Percentiles rank a stretch among this genome's conserved stretches.
Evolutionary conservation across 2,329 filamentous ascomycete genomes (phyloP).

Genomic region (Ophiocordyceps camponoti-saundersi): DNA sequence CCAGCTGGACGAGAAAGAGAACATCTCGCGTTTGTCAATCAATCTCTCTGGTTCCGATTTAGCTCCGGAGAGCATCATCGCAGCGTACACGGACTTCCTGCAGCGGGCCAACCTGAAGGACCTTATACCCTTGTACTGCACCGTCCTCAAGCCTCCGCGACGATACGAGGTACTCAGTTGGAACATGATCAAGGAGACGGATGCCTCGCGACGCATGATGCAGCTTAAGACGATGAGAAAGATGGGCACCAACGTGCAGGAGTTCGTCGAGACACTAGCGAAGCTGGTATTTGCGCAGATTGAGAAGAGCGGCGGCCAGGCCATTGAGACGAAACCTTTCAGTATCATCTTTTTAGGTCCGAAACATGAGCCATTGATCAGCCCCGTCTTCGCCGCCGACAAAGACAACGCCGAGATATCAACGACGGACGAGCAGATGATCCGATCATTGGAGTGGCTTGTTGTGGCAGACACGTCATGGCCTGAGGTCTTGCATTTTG

Average conservation of each 20-base stretch:
- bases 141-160: slow-evolving; percentile 49
- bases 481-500: slow-evolving; percentile 50
- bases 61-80: slow-evolving; percentile 57
- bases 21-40: slow-evolving; percentile 3
- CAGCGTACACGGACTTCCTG: slow-evolving; percentile 67
- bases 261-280: slow-evolving; percentile 57
- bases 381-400: slow-evolving; percentile 50
- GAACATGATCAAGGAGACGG: slow-evolving; percentile 58
- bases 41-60: slow-evolving; percentile 14
- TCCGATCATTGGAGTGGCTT: slow-evolving; percentile 75
- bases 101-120: slow-evolving; percentile 56
- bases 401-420: slow-evolving; percentile 34
- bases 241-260: slow-evolving; percentile 53
- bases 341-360: slow-evolving; percentile 28
- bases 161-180: slow-evolving; percentile 56
- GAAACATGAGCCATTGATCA: slow-evolving; percentile 41
- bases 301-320: slow-evolving; percentile 12
- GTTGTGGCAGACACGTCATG: slow-evolving; percentile 56
- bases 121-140: slow-evolving; percentile 75
- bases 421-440: slow-evolving; percentile 50
- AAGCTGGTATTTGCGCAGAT: slow-evolving; percentile 32
- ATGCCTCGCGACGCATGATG: slow-evolving; percentile 44
- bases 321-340: slow-evolving; percentile 27
- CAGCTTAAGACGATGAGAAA: slow-evolving; percentile 61
- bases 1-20: slow-evolving; percentile 23